Base-by-base conservation (phyloP, 2,329 filamentous ascomycete genomes). In the Fusarium irregulare region DNA sequence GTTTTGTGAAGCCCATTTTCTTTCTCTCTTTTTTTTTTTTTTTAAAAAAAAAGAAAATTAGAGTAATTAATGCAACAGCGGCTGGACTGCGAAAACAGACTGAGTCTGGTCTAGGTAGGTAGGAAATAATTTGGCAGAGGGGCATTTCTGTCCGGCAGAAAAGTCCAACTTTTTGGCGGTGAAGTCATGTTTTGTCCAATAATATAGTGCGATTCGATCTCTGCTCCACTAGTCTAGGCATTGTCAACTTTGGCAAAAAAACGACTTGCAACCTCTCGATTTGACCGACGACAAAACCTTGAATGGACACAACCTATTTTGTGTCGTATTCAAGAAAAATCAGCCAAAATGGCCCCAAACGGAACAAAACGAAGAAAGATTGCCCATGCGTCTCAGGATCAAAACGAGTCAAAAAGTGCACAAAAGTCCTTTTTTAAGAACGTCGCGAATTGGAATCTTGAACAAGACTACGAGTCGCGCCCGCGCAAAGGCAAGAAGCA, bases 391-490 rank as follows among this genome's bases (percentile, higher is more conserved):
- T 75, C 76, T 14, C 76, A 71, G 68, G 78, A 68, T 40, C 76
- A 72, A 30, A 63, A 75, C 28, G 74, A 76, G 9, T 78, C 77
- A 6, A 79, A 76, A 64, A 84, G 81, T 56, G 79, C 84, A n/a
- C 85, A 88, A 61, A 87, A 87, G 72, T 86, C 87, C 56, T 94
- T 94, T 79, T 87, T 93, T 82, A 88, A 88, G 75, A 91, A 88
- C 75, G 93, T 92, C 8, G 86, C 92, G 63, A 91, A 89, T 80
- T 98, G 95, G 94, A 90, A 97, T 76, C 86, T 97, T 50, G 96
- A 97, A 83, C 92, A 97, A 77, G 91, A 93, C 79, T 98, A 98
- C 84, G 94, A 97, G 80, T 88, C 88, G 66, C 89, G 89, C 72
- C 90, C 92, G 48, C 87, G 93, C 73, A 96, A 96, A 79, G 91